These are phyloP conservation scores for Sporothrix brasiliensis DNA, from an alignment of 2,329 filamentous ascomycete genomes.

Conservation along the genomic window DNA sequence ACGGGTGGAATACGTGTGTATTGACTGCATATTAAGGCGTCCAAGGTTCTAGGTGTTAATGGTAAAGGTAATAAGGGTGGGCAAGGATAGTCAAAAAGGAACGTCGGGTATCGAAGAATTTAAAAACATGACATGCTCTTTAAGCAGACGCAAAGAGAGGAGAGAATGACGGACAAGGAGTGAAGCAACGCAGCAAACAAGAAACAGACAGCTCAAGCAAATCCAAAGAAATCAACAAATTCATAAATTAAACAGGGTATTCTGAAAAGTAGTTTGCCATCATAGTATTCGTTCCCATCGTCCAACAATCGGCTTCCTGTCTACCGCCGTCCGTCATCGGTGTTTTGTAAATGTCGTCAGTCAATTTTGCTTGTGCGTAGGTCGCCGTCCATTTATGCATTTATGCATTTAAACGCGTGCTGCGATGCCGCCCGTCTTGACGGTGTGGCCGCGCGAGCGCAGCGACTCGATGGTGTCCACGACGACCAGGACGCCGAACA, in stretches of 20 bases:
- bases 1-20: background rate
- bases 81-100: background rate
- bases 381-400: background rate
- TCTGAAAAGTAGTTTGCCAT: too few relatives aligned
- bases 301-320: background rate
- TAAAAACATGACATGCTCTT: background rate
- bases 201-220: background rate
- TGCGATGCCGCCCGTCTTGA: constrained; percentile 33
- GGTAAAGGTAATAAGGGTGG: background rate
- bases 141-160: background rate
- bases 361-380: background rate
- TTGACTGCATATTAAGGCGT: constrained; percentile 22
- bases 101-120: background rate
- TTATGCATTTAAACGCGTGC: background rate
- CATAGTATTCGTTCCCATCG: background rate
- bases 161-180: background rate
- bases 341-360: background rate
- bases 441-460: constrained; percentile 47
- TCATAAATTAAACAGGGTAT: constrained; percentile 8
- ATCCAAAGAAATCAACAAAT: background rate
- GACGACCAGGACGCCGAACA: constrained; percentile 53
- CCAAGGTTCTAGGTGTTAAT: constrained; percentile 8
- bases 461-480: constrained; percentile 52
- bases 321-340: background rate
- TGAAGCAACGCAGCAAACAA: background rate